A percentile compares a stretch with the other conserved stretches of the same genome.
These are phyloP conservation scores for Leccinum obscurum DNA, from an alignment of 768 basidiomycete genomes.

Conservation along the genomic window DNA sequence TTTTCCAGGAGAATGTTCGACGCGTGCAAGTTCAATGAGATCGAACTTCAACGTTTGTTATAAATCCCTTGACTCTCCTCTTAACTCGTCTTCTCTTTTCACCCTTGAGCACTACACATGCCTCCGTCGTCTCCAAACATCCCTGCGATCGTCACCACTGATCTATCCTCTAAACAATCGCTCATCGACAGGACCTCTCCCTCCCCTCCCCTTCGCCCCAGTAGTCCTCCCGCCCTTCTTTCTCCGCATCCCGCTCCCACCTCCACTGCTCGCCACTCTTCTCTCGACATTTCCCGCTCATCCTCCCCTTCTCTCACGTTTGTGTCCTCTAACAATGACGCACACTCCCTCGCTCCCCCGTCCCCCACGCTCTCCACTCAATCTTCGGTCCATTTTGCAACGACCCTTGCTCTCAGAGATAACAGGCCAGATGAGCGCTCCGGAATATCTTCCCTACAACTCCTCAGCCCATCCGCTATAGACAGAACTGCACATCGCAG, in stretches of 20 bases:
- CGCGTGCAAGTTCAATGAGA: not conserved
- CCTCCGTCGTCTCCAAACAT: conserved; percentile 22
- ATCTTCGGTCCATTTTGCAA: conserved; percentile 60
- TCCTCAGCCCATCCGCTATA: conserved; percentile 46
- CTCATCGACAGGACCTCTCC: conserved; percentile 9
- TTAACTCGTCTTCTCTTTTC: not conserved
- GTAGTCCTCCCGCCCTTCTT: conserved; percentile 11
- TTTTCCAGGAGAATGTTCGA: conserved; percentile 31
- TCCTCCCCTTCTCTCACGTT: conserved; percentile 32
- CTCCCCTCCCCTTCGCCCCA: not conserved
- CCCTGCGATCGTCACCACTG: conserved; percentile 37
- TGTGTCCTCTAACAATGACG: conserved; percentile 45
- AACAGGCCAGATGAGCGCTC: conserved; percentile 62
- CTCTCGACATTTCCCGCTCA: conserved; percentile 33
- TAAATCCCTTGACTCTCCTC: conserved; percentile 6
- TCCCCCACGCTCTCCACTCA: conserved; percentile 75
- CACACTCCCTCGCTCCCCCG: conserved; percentile 50
- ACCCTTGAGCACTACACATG: conserved; percentile 15
- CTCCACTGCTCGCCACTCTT: conserved; percentile 17
- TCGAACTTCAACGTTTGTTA: not conserved
- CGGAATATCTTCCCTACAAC: conserved; percentile 51
- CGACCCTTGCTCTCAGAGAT: conserved; percentile 59
- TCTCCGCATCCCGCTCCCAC: conserved; percentile 13
- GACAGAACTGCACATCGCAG: conserved; percentile 44
- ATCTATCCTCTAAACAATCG: conserved; percentile 34